Evolutionary conservation across 1,139 yeast genomes (phyloP), one percentile per base, ranked within the genome.

Genomic region (Williopsis jadinii): DNA sequence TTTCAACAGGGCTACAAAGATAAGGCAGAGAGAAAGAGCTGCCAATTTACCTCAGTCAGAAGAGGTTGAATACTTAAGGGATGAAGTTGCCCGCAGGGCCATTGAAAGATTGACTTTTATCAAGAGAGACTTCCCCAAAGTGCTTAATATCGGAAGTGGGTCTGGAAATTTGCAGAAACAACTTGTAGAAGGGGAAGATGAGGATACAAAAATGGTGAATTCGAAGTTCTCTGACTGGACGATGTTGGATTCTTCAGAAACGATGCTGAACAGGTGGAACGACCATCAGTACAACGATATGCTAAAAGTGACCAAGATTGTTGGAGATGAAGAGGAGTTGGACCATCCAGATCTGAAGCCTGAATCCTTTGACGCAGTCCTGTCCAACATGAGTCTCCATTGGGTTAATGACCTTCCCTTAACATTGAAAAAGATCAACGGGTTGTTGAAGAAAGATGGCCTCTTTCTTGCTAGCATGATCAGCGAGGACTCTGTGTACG

Each of bases 401-500:
- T 86, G 95, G 95, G 79, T 85, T 42, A 86, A 86, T 55, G 92
- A 86, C 52, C 68, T 86, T 26, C 95, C 95, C 0, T 68, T 71
- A 1, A 73, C 78, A 2, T 68, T 85, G 40, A 60, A 65, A 19
- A 71, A 77, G 45, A 71, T 85, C 47, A 77, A 80, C 54, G 58
- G 65, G n/a, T 70, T 84, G 15, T 64, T 86, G 36, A 78, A 77
- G 45, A 94, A 94, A 0, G 95, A 86, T 58, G 94, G 95, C 1
- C 68, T 87, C 58, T 84, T 86, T 52, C 71, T 86, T 73, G 95
- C 84, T 2, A 75, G 88, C n/a, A 73, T 86, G 69, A 75, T 84
- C 53, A 94, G 94, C 8, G 94, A 92, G 6, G 95, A 86, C 58
- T 82, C 95, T 1, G 64, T 86, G 27, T 86, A 78, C 54, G 95